These are phyloP conservation scores for Termitomyces sp. DNA, from an alignment of 768 basidiomycete genomes.

Conservation along the genomic window DNA sequence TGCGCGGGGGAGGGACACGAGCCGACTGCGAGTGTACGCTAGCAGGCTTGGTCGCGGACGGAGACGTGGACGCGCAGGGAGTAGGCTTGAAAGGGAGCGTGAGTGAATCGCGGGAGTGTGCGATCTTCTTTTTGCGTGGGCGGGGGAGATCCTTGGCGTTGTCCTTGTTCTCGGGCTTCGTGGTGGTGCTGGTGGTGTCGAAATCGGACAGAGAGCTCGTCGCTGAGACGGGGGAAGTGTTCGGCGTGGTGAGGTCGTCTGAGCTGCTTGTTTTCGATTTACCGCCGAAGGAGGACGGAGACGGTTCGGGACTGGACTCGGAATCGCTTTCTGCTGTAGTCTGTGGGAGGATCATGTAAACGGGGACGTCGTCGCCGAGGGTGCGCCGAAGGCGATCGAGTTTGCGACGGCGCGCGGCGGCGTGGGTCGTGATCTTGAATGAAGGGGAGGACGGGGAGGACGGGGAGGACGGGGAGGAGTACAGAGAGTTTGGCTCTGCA, in stretches of 20 bases:
- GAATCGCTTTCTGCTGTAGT: background rate
- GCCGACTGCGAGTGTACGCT: no score
- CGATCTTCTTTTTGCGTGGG: slow-evolving; percentile 7
- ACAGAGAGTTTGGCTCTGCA: slow-evolving; percentile 10
- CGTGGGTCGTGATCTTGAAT: slow-evolving; percentile 39
- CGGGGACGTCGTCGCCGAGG: slow-evolving; percentile 60
- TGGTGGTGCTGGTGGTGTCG: background rate
- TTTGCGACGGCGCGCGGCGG: slow-evolving; percentile 46
- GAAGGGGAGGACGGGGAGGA: no score
- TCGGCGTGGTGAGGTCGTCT: background rate
- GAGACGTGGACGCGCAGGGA: background rate
- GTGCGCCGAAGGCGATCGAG: slow-evolving; percentile 59
- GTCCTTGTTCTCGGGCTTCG: background rate
- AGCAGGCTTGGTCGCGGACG: no score
- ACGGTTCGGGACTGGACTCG: slow-evolving; percentile 2
- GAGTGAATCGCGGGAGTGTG: slow-evolving; percentile 10
- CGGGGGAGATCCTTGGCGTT: background rate
- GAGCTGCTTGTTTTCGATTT: background rate
- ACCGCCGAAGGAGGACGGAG: background rate
- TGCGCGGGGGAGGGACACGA: background rate
- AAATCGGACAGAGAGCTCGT: background rate
- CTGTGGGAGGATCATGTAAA: slow-evolving; percentile 52
- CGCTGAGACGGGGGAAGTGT: background rate
- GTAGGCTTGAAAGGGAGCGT: background rate
- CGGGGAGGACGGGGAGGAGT: slow-evolving; percentile 24